Percentiles rank a stretch among this genome's conserved stretches.
Evolutionary conservation across 208 protist species (phyloP).

Genomic region (Trypanosoma rangeli): DNA sequence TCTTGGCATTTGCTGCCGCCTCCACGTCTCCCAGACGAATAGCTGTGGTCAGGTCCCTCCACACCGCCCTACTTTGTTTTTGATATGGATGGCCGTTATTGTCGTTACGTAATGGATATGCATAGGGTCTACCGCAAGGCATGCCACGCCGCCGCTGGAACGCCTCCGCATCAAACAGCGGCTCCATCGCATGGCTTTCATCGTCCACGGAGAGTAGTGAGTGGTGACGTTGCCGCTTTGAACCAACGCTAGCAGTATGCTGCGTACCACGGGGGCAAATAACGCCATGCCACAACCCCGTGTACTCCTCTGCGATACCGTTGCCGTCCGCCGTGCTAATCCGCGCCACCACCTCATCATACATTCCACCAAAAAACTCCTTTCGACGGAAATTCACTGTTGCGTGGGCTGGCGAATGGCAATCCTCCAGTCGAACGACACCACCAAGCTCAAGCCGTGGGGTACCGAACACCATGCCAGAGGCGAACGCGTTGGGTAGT

Average conservation of each 20-base stretch:
- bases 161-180: slow-evolving; percentile 20
- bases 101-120: not conserved
- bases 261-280: not conserved
- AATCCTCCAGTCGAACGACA: slow-evolving; percentile 17
- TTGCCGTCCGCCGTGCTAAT: slow-evolving; percentile 16
- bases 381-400: slow-evolving; percentile 27
- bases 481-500: slow-evolving; percentile 18
- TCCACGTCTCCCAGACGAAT: slow-evolving; percentile 21
- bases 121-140: slow-evolving; percentile 2
- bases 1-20: slow-evolving; percentile 22
- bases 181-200: not conserved
- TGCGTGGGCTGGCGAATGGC: not conserved
- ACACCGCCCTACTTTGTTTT: slow-evolving; percentile 24
- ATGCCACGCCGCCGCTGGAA: slow-evolving; percentile 8
- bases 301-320: slow-evolving; percentile 6
- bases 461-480: slow-evolving; percentile 21
- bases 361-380: slow-evolving; percentile 22
- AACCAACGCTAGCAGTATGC: not conserved
- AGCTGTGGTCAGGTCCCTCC: slow-evolving; percentile 20
- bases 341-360: slow-evolving; percentile 22
- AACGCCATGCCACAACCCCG: slow-evolving; percentile 17
- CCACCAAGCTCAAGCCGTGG: slow-evolving; percentile 26
- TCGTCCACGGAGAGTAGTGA: not conserved
- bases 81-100: not conserved
- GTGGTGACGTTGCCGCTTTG: not conserved